A percentile compares a stretch with the other conserved stretches of the same genome.
phyloP scores from a whole-genome alignment of 176 grass and related monocot species.

The Rhynchospora breviuscula region DNA sequence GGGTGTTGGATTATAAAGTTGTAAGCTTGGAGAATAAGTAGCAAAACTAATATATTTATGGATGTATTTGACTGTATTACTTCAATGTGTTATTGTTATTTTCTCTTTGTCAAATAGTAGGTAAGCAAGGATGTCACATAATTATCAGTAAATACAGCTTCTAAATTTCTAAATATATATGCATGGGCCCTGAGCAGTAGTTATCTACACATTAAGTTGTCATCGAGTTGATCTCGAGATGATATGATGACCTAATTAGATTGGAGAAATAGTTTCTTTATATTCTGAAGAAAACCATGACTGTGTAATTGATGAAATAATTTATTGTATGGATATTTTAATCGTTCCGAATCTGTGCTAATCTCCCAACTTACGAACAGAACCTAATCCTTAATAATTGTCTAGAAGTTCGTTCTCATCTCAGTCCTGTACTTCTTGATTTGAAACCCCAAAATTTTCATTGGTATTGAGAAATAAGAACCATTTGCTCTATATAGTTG shows the following conservation, averaged over 20 bases:
- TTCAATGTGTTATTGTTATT: neutral
- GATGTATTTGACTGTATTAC: neutral
- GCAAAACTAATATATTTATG: neutral
- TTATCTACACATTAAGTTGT: neutral
- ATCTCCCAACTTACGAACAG: neutral
- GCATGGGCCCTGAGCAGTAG: too few relatives aligned
- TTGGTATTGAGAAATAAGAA: neutral
- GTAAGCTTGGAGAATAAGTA: neutral
- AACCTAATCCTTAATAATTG: neutral
- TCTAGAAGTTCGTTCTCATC: neutral
- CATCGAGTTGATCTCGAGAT: too few relatives aligned
- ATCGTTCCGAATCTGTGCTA: neutral
- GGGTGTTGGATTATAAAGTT: neutral
- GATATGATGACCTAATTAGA: neutral
- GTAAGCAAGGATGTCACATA: neutral
- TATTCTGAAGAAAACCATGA: neutral
- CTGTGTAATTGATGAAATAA: neutral
- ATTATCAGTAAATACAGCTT: neutral
- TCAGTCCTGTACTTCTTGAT: neutral
- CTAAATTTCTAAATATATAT: neutral
- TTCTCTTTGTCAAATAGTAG: neutral
- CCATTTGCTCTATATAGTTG: neutral
- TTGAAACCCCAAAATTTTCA: neutral
- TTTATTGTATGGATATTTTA: neutral
- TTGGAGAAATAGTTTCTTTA: neutral